Base-by-base conservation (phyloP, 352 stramenopile genomes). In the Pythium monospermum region DNA sequence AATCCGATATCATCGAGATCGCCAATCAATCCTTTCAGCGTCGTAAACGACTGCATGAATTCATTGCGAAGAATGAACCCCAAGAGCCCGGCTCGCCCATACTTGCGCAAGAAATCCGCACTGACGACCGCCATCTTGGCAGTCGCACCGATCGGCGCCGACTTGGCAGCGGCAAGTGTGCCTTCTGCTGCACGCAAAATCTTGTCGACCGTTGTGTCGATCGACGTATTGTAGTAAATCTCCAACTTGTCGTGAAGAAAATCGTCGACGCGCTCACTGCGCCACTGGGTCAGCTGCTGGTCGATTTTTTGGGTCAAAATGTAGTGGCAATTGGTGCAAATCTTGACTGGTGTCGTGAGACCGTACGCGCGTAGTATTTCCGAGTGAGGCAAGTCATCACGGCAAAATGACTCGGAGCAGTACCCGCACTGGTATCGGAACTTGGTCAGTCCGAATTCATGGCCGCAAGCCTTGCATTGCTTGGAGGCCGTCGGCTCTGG, bases 11-110 rank as follows among this genome's bases (percentile, higher is more conserved):
- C 78, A 37, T 87, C 81, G 5, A 94, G 56, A 50, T 94, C 79
- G 0, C 81, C 83, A 19, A 92, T 78, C 37, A 94, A 41, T 0
- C 74, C 77, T 50, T 91, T 91, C 30, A 94, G 47, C 3, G 82
- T 94, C n/a, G 79, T 63, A 49, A 92, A 92, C 0, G 83, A 92
- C 40, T 94, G 81, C 79, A 94, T 91, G 31, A 94, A 92, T 40
- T 94, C 81, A 52, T 94, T 92, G 7, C 82, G 79, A 7, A 94
- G 53, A 19, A 94, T 88, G 51, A 94, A 91, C 0, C 83, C 83
- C 33, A 92, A 53, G 19, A 94, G 61, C 2, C 83, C 83, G 13
- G 81, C 79, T 18, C 76, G 70, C 7, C 83, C 83, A 27, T 94
- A 92, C 49, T 91, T 94, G 13, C 79, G 75, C 41, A 94, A 66